These are phyloP conservation scores for Cutaneotrichosporon cavernicola DNA, from an alignment of 1,284 basidiomycete species.

Conservation along the genomic window DNA sequence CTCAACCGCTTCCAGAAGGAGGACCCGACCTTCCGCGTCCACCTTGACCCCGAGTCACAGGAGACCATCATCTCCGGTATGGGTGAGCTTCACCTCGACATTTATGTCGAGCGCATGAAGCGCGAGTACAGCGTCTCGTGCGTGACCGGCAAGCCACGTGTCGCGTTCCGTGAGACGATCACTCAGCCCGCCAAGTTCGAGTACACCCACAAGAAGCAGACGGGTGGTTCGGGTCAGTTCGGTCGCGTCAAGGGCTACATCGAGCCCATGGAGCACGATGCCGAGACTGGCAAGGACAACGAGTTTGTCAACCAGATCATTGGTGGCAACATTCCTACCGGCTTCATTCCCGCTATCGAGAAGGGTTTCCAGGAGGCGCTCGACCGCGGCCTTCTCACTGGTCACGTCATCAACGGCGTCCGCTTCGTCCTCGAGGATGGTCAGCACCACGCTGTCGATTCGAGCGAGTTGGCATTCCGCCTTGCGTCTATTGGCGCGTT, in stretches of 20 bases:
- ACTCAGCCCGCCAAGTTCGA: conserved; percentile 76
- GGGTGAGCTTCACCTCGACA: conserved; percentile 98
- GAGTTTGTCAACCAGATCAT: conserved; percentile 87
- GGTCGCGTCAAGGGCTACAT: conserved; percentile 88
- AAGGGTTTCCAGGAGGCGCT: conserved; percentile 97
- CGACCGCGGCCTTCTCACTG: conserved; percentile 86
- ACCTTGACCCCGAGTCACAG: conserved; percentile 89
- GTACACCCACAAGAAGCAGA: conserved; percentile 98
- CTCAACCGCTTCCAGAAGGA: conserved; percentile 98
- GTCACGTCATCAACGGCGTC: conserved; percentile 82
- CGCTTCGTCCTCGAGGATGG: conserved; percentile 91
- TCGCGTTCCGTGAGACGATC: conserved; percentile 96
- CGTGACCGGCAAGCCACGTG: conserved; percentile 90
- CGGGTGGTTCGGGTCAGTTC: conserved; percentile 95
- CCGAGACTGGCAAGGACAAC: conserved; percentile 78
- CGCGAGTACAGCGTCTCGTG: conserved; percentile 96
- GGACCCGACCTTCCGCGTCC: conserved; percentile 97
- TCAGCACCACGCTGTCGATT: conserved; percentile 91
- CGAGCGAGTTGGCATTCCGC: conserved; percentile 93
- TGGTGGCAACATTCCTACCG: conserved; percentile 86
- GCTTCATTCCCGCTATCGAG: conserved; percentile 92
- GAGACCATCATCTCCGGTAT: conserved; percentile 99
- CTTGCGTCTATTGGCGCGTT: conserved; percentile 88
- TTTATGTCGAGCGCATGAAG: conserved; percentile 98
- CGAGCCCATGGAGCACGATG: conserved; percentile 82